Conservation (phyloP, 2,329 filamentous ascomycete genomes). For the Escovopsis sp. region DNA sequence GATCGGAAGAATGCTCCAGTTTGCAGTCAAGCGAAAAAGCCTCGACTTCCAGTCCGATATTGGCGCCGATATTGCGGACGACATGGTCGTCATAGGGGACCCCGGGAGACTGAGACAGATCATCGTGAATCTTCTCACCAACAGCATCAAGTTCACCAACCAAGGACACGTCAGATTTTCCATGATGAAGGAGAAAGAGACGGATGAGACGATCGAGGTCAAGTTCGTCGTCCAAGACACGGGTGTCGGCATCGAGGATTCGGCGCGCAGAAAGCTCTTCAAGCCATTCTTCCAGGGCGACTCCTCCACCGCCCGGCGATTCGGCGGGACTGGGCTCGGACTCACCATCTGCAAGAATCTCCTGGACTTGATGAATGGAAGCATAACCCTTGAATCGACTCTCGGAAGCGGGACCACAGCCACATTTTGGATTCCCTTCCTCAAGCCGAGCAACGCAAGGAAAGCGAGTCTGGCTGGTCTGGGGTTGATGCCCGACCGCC, state of each 20-base stretch:
- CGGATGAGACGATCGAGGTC: conserved; percentile 48
- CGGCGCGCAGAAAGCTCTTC: conserved; percentile 58
- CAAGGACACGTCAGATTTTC: conserved; percentile 54
- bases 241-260: conserved; percentile 69
- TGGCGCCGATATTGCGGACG: conserved; percentile 44
- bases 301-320: conserved; percentile 62
- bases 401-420: conserved; percentile 57
- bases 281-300: conserved; percentile 74
- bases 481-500: conserved; percentile 49
- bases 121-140: conserved; percentile 63
- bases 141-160: conserved; percentile 62
- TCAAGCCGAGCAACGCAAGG: conserved; percentile 42
- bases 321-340: conserved; percentile 65
- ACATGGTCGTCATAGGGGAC: conserved; percentile 73
- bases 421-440: conserved; percentile 64
- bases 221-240: conserved; percentile 64
- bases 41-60: conserved; percentile 56
- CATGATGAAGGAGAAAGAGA: conserved; percentile 49
- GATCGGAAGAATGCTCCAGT: conserved; percentile 76
- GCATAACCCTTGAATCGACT: conserved; percentile 55
- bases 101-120: conserved; percentile 75
- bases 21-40: conserved; percentile 68
- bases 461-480: conserved; percentile 43
- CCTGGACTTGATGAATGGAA: conserved; percentile 63
- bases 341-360: conserved; percentile 72